A percentile compares a stretch with the other conserved stretches of the same genome.
Conservation (phyloP, 1,284 basidiomycete species). For the Melampsora allii-populina region DNA sequence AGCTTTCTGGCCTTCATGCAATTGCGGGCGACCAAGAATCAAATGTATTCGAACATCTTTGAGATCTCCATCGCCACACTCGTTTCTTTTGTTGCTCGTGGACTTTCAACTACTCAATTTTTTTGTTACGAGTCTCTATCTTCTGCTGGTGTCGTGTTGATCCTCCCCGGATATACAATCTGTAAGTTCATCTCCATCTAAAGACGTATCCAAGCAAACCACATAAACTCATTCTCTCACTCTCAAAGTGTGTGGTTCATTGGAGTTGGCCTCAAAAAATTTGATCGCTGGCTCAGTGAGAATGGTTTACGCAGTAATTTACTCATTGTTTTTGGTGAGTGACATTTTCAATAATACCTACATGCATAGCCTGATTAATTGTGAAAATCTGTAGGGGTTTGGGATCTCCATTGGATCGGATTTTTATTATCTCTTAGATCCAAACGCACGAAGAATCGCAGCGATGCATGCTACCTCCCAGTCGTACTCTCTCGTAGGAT, state of each 20-base stretch:
- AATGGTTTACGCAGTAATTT: conserved; percentile 85
- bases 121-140: conserved; percentile 67
- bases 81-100: conserved; percentile 73
- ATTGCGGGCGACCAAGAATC: conserved; percentile 69
- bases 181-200: conserved; percentile 57
- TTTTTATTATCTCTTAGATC: conserved; percentile 73
- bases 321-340: conserved; percentile 72
- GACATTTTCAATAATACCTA: conserved; percentile 5
- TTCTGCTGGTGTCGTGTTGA: conserved; percentile 53
- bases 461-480: conserved; percentile 58
- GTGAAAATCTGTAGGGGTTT: conserved; percentile 60
- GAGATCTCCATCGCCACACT: conserved; percentile 79
- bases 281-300: conserved; percentile 81
- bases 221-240: neutral
- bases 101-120: conserved; percentile 66
- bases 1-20: conserved; percentile 70
- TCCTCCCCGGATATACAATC: conserved; percentile 65
- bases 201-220: conserved; percentile 19
- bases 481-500: conserved; percentile 61
- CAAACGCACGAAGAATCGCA: conserved; percentile 59
- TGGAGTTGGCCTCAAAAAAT: conserved; percentile 82
- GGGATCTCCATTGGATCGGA: conserved; percentile 83
- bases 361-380: conserved; percentile 9
- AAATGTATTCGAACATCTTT: conserved; percentile 81
- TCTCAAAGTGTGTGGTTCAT: conserved; percentile 64